Percentiles rank a stretch among this genome's conserved stretches.
Evolutionary conservation across 306 rosid species (phyloP).

Genomic region (Ochetophila trinervis): DNA sequence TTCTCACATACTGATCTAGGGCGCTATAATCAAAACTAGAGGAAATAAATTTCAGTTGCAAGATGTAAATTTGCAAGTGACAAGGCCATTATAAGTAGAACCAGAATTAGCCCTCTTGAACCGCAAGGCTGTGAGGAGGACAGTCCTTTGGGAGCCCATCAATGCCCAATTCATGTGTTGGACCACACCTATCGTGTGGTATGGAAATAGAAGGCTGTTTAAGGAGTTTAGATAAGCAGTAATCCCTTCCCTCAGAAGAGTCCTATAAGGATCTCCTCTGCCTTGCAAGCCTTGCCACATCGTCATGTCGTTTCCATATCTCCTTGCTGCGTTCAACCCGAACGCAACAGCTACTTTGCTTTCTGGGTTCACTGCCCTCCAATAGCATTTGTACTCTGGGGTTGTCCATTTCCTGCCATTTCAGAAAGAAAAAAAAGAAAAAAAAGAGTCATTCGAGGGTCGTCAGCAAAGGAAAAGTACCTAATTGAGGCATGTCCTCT

Average conservation of each 20-base stretch:
- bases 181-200: constrained; percentile 50
- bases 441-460: background rate
- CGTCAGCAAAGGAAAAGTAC: background rate
- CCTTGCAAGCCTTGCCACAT: constrained; percentile 74
- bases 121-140: constrained; percentile 57
- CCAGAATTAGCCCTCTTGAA: constrained; percentile 80
- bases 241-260: constrained; percentile 74
- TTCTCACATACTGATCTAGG: no score
- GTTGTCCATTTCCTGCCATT: constrained; percentile 57
- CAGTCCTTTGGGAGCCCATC: constrained; percentile 57
- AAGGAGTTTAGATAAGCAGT: constrained; percentile 78
- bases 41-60: constrained; percentile 38
- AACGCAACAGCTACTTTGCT: constrained; percentile 67
- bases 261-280: constrained; percentile 74
- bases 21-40: no score
- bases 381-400: constrained; percentile 71
- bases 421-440: background rate
- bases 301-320: constrained; percentile 71
- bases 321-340: constrained; percentile 55
- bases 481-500: background rate
- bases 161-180: constrained; percentile 57
- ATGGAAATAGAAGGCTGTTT: constrained; percentile 55
- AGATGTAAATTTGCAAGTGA: constrained; percentile 68
- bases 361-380: constrained; percentile 71
- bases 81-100: constrained; percentile 24